Base-by-base conservation (phyloP, 164 flowering plant species). In the Cinnamomum micranthum region DNA sequence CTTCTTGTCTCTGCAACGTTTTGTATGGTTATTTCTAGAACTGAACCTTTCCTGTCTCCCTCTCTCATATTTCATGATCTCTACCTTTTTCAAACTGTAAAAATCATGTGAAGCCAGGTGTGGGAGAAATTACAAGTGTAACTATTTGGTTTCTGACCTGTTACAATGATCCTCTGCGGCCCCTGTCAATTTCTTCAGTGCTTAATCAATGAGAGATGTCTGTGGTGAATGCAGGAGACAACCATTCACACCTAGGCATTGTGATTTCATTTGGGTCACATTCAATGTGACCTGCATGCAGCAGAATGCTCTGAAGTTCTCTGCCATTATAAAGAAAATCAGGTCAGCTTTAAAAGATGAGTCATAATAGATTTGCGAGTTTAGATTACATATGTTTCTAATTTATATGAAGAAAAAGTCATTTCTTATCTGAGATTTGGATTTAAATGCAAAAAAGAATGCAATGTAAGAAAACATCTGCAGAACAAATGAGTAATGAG, bases 51-150 rank as follows among this genome's bases (percentile, higher is more conserved):
- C 80, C 75, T 87, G 25, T 83, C 84, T 25, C 63, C 73, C 81
- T 86, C 87, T 80, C 82, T 86, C 90, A 86, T 87, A 41, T 73
- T 85, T 28, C 71, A 62, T 67, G 25, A 52, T 63, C 58, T 14
- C 4, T 17, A 52, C 59, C 20, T 17, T 52, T 51, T 52, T 52
- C 19, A 2, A 52, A 52, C 19, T 52, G 59, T 52, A 52, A 13
- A 52, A 17, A 52, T 52, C 59, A 52, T 17, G 19, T 13, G 59
- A 17, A 52, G 0, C 19, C 59, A 1, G 4, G 19, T 13, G 59
- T 52, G 59, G 19, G 59, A 52, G 59, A 15, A 17, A 52, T 14
- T 14, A 52, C 19, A 15, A 17, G 59, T 13, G 15, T 13, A 15
- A 52, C 59, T 52, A 52, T 52, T 14, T 52, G 59, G 19, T 52